Conservation (phyloP, 495 filamentous ascomycete species). For the Hypoxylon crocopeplum region DNA sequence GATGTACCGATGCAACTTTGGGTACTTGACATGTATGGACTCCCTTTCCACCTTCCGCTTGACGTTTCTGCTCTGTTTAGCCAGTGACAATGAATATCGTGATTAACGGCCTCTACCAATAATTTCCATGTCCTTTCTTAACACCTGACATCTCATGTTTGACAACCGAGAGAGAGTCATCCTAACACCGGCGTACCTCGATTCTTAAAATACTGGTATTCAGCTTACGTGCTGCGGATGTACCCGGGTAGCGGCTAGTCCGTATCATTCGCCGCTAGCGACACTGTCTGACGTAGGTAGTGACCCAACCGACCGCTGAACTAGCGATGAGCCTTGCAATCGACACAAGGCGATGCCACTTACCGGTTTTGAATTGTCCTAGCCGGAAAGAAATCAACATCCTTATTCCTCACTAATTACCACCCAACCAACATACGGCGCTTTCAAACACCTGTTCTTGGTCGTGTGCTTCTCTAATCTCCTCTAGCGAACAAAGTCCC, state of each 20-base stretch:
- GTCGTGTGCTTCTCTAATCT: slow-evolving; percentile 29
- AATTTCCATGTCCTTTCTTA: slow-evolving; percentile 4
- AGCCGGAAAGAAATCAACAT: slow-evolving; percentile 38
- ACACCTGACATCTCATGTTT: no score
- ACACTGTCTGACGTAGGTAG: slow-evolving; percentile 39
- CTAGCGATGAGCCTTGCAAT: slow-evolving; percentile 39
- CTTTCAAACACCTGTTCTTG: slow-evolving; percentile 29
- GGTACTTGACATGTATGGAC: no score
- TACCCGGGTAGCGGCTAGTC: slow-evolving; percentile 23
- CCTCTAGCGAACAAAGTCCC: slow-evolving; percentile 5
- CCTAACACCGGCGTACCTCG: no score
- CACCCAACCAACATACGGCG: slow-evolving; percentile 36
- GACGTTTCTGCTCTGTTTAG: slow-evolving; percentile 32
- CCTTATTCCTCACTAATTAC: slow-evolving; percentile 32
- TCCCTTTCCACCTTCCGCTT: slow-evolving; percentile 22
- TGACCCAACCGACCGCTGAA: slow-evolving; percentile 35
- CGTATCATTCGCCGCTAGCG: slow-evolving; percentile 19
- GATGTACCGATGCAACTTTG: slow-evolving; percentile 34
- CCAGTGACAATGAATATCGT: slow-evolving; percentile 28
- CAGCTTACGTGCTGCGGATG: slow-evolving; percentile 21
- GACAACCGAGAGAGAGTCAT: no score
- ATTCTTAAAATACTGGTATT: not conserved
- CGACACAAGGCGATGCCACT: slow-evolving; percentile 40
- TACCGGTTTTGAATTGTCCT: slow-evolving; percentile 42
- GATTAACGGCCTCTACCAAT: slow-evolving; percentile 18